Conservation (phyloP, 2,329 filamentous ascomycete species). For the Pseudocercospora eumusae region DNA sequence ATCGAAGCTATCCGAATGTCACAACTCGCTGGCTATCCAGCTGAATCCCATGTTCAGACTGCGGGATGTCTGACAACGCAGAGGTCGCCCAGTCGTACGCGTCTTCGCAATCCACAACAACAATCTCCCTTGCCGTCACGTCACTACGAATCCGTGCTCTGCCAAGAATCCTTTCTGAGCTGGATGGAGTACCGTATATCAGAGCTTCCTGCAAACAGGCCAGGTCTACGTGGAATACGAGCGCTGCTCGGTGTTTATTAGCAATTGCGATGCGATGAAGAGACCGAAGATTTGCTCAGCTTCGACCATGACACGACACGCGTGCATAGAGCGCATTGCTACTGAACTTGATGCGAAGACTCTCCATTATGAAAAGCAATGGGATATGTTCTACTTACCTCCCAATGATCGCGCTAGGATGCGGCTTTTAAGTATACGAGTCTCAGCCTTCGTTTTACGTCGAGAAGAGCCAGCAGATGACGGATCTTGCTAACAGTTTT, state of each 20-base stretch:
- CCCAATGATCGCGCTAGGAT: not conserved
- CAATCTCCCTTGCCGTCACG: constrained; percentile 38
- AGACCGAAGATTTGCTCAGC: not conserved
- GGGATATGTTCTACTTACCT: not conserved
- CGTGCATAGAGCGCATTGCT: constrained; percentile 22
- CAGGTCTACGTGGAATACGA: constrained; percentile 27
- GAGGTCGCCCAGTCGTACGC: constrained; percentile 42
- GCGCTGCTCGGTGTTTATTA: constrained; percentile 14
- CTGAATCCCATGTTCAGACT: constrained; percentile 19
- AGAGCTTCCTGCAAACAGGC: constrained; percentile 28
- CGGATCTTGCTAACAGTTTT: too few relatives aligned
- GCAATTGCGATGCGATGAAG: not conserved
- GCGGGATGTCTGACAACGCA: constrained; percentile 32
- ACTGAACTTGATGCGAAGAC: constrained; percentile 23
- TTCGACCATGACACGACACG: constrained; percentile 23
- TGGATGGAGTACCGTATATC: constrained; percentile 25
- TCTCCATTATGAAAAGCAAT: constrained; percentile 17
- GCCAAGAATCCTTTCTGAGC: constrained; percentile 27
- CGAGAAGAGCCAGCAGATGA: too few relatives aligned
- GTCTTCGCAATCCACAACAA: constrained; percentile 42
- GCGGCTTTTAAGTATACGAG: not conserved
- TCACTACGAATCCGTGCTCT: constrained; percentile 26
- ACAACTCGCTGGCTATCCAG: constrained; percentile 41
- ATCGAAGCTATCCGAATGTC: constrained; percentile 44
- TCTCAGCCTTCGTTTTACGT: too few relatives aligned